These are phyloP conservation scores for Trichosporon faecale DNA, from an alignment of 1,284 basidiomycete species.

Conservation along the genomic window DNA sequence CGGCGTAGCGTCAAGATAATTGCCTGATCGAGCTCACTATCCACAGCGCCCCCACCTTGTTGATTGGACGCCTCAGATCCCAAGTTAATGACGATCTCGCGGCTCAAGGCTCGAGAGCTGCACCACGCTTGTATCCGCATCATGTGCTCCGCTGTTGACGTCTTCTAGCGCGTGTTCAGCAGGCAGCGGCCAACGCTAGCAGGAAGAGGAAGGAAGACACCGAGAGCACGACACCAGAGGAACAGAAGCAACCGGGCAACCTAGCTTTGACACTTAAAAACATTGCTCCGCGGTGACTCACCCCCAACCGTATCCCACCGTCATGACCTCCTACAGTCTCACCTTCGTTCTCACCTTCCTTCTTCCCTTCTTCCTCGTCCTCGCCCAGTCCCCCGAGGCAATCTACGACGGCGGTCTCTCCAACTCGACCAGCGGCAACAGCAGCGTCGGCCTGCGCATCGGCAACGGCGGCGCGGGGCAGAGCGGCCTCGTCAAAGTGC, in stretches of 20 bases:
- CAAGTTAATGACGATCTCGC: too few species aligned
- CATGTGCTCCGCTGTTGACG: too few species aligned
- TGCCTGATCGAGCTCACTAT: too few species aligned
- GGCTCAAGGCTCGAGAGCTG: too few species aligned
- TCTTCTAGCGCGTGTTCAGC: too few species aligned
- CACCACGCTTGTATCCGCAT: too few species aligned
- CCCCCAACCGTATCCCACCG: neutral
- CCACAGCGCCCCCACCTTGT: too few species aligned
- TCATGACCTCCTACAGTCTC: neutral
- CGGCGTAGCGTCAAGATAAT: too few species aligned
- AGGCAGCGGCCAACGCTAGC: too few species aligned
- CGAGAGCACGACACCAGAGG: neutral
- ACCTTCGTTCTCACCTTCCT: neutral
- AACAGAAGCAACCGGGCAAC: too few species aligned
- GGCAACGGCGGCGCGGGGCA: conserved; percentile 4
- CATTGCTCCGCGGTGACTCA: neutral
- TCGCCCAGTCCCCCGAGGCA: neutral
- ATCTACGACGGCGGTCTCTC: neutral
- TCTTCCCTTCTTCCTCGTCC: neutral
- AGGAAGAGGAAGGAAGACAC: too few species aligned
- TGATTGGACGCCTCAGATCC: too few species aligned
- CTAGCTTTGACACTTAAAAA: neutral
- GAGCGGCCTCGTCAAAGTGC: conserved; percentile 7
- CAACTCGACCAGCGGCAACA: neutral
- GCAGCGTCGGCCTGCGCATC: neutral